These are phyloP conservation scores for Fusarium nygamai DNA, from an alignment of 2,329 filamentous ascomycete species.

Conservation along the genomic window DNA sequence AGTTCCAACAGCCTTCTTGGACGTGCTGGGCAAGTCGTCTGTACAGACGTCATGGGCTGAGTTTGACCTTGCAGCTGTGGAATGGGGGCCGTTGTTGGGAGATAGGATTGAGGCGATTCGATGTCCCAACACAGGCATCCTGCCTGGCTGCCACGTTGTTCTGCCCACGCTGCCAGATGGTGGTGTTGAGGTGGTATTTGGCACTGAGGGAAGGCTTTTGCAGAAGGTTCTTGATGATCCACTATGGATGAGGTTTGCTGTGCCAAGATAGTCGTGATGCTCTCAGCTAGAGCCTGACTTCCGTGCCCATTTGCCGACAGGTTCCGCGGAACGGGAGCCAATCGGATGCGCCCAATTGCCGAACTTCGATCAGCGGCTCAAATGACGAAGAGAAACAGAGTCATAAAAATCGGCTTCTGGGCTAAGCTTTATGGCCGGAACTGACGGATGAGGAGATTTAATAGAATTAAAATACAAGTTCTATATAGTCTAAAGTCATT, in stretches of 20 bases:
- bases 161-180: constrained; percentile 8
- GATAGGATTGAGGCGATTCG: constrained; percentile 18
- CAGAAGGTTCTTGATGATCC: constrained; percentile 2
- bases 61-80: constrained; percentile 4
- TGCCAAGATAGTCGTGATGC: background rate
- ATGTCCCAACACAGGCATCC: constrained; percentile 8
- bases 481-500: fast-evolving
- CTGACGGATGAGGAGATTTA: fast-evolving
- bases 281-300: background rate
- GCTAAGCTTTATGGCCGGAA: fast-evolving
- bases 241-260: constrained; percentile 18
- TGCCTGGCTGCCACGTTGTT: constrained; percentile 17
- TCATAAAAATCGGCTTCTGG: too few relatives aligned
- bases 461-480: fast-evolving
- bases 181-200: constrained; percentile 20
- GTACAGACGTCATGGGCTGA: constrained; percentile 23
- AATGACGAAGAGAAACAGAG: background rate
- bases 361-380: background rate
- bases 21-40: constrained; percentile 6
- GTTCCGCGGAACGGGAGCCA: constrained; percentile 19
- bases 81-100: constrained; percentile 9
- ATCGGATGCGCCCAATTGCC: background rate
- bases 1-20: constrained; percentile 19
- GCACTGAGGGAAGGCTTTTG: background rate
- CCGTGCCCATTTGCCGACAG: background rate